Evolutionary conservation across 805 yeast genomes (phyloP).

Genomic region (Myxozyma neotropica): DNA sequence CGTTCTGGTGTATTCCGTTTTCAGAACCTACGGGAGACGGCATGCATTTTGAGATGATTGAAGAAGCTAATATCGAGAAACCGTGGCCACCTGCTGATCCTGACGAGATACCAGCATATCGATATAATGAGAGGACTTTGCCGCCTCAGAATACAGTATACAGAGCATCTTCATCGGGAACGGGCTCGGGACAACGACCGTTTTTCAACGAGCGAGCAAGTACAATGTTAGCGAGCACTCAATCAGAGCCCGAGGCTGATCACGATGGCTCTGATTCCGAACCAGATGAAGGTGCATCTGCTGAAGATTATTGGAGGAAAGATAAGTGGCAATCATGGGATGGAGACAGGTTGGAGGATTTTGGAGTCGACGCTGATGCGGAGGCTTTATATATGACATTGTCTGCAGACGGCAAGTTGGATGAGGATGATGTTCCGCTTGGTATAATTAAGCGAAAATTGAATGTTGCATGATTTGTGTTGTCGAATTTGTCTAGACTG

Average conservation of each 20-base stretch:
- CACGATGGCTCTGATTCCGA: constrained; percentile 15
- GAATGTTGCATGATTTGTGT: neutral
- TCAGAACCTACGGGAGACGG: constrained; percentile 66
- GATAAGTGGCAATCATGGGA: constrained; percentile 40
- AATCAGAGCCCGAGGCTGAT: neutral
- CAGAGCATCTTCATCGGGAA: neutral
- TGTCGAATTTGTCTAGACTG: neutral
- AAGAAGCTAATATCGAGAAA: constrained; percentile 50
- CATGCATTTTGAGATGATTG: constrained; percentile 56
- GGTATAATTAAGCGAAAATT: constrained; percentile 5
- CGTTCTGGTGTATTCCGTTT: constrained; percentile 74
- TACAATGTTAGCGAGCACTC: neutral
- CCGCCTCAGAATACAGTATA: neutral
- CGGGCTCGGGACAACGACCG: neutral
- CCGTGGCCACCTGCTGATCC: constrained; percentile 97
- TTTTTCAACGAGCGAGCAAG: constrained; percentile 7
- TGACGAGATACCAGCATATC: neutral
- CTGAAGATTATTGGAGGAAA: constrained; percentile 47
- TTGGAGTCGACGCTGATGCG: constrained; percentile 80
- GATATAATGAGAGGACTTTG: neutral
- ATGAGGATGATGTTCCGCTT: constrained; percentile 3
- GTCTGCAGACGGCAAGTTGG: neutral
- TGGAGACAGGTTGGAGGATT: constrained; percentile 85
- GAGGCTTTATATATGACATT: constrained; percentile 41
- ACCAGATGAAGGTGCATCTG: constrained; percentile 14